Conservation (phyloP, 208 protist species). For the Tritrichomonas foetus region DNA sequence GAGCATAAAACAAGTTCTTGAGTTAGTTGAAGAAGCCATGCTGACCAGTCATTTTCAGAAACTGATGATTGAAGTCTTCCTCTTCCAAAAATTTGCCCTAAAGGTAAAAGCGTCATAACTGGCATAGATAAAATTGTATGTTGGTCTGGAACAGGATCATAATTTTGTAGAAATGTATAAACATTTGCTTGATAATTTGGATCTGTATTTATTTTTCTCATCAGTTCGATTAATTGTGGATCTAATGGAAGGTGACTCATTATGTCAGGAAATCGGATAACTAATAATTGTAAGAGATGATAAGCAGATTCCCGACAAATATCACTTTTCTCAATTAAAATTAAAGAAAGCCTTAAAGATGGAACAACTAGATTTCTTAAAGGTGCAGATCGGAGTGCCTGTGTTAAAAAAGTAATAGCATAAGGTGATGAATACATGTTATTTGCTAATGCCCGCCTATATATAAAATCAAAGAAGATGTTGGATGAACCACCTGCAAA, state of each 20-base stretch:
- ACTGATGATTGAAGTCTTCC: background rate
- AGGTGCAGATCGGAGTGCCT: background rate
- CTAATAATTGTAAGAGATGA: background rate
- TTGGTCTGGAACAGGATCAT: background rate
- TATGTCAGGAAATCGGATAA: background rate
- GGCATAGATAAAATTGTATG: background rate
- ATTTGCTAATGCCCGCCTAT: background rate
- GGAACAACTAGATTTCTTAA: background rate
- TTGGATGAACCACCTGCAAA: background rate
- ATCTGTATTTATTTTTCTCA: background rate
- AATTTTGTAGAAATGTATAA: background rate
- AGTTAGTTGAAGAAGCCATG: background rate
- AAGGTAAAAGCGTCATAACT: background rate
- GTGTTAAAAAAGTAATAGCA: background rate
- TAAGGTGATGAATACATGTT: background rate
- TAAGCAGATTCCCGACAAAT: background rate
- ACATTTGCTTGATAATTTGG: background rate
- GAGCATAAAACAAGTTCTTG: conserved; percentile 23
- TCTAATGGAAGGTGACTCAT: background rate
- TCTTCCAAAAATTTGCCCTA: background rate
- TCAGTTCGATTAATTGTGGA: background rate
- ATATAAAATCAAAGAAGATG: background rate
- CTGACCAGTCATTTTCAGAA: background rate
- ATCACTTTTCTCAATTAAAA: background rate
- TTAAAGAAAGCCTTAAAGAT: background rate